Percentiles rank a stretch among this genome's conserved stretches.
These are phyloP conservation scores for Durio zibethinus DNA, from an alignment of 345 rosid species.

Conservation along the genomic window DNA sequence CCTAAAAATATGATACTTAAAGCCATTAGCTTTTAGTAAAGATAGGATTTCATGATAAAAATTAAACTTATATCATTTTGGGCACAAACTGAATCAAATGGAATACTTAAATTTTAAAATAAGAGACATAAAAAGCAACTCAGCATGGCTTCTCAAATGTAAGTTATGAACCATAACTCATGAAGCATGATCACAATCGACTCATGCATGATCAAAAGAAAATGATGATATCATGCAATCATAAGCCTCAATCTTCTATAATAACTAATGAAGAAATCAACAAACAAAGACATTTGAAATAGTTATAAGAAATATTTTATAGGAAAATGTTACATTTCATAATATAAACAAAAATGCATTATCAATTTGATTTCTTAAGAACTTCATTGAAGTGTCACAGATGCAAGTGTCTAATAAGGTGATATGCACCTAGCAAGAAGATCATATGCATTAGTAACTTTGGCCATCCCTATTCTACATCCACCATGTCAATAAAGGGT, in stretches of 20 bases:
- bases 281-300: not conserved
- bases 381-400: not conserved
- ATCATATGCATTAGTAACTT: conserved; percentile 89
- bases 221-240: conserved; percentile 8
- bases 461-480: conserved; percentile 89
- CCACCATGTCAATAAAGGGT: too few relatives aligned
- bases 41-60: not conserved
- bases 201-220: not conserved
- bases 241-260: too few relatives aligned
- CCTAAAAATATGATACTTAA: conserved; percentile 35
- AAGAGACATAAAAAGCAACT: not conserved
- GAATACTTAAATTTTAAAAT: not conserved
- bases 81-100: not conserved
- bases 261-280: not conserved
- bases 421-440: conserved; percentile 86
- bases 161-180: not conserved
- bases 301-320: too few relatives aligned
- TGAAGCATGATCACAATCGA: not conserved
- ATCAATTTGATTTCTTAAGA: not conserved
- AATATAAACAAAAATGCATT: not conserved
- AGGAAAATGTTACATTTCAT: not conserved
- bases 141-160: not conserved
- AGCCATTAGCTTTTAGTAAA: not conserved
- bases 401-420: not conserved
- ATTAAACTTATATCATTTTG: not conserved